Evolutionary conservation across 306 rosid genomes (phyloP), one percentile per base, ranked within the genome.

Genomic region (Gillenia trifoliata): DNA sequence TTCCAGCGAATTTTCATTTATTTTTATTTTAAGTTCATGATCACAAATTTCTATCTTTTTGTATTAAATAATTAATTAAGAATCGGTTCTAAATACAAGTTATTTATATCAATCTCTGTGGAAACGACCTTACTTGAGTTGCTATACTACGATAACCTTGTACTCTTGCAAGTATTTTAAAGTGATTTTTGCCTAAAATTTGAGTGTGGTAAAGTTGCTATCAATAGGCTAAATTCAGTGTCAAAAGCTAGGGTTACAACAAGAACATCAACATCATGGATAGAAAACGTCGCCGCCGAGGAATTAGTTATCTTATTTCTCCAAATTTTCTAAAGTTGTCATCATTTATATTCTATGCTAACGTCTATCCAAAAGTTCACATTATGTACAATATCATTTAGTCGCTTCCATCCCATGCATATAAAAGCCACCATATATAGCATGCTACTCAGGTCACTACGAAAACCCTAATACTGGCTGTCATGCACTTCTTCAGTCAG

Each of bases 151-250:
- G n/a, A n/a, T n/a, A n/a, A n/a, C n/a, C n/a, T n/a, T n/a, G n/a
- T n/a, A n/a, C n/a, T n/a, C n/a, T n/a, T n/a, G n/a, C n/a, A n/a
- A n/a, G n/a, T n/a, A n/a, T n/a, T n/a, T n/a, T n/a, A n/a, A n/a
- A n/a, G n/a, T n/a, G n/a, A n/a, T n/a, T n/a, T n/a, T n/a, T n/a
- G n/a, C n/a, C n/a, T n/a, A n/a, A n/a, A n/a, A n/a, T n/a, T n/a
- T n/a, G n/a, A n/a, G n/a, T n/a, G n/a, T n/a, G n/a, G n/a, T n/a
- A n/a, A n/a, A n/a, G n/a, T n/a, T n/a, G n/a, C n/a, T n/a, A n/a
- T n/a, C n/a, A n/a, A 56, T 8, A 15, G 77, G 22, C 71, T 30
- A 49, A 63, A 47, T 74, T 63, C 38, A 74, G 23, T 22, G 77
- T n/a, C 38, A 31, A 19, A 8, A 29, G 63, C 25, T 33, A 61